Evolutionary conservation across 164 flowering plant genomes (phyloP), one percentile per base, ranked within the genome.

Genomic region (Magnolia kwangsiensis): DNA sequence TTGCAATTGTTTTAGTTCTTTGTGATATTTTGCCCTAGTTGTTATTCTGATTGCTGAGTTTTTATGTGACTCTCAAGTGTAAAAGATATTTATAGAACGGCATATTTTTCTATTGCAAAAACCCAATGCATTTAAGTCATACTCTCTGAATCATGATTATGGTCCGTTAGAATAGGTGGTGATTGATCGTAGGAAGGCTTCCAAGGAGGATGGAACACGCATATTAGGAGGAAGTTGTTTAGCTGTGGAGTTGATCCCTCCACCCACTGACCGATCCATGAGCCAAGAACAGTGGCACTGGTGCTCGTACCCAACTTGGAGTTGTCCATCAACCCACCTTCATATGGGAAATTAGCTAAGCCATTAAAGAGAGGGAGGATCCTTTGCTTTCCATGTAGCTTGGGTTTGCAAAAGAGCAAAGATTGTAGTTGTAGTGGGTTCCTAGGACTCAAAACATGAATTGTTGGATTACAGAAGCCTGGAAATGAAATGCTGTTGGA

Each of bases 161-260:
- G 11, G 67, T 21, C 8, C 23, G 67, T 64, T 64, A 0, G n/a
- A 24, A 8, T 72, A 84, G 86, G 72, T 82, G 86, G 84, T 82
- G 84, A 1, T 77, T 84, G 66, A 91, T 91, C 51, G 94, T 92
- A 0, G 93, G 91, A 31, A 88, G 94, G 84, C 81, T 90, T 29
- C 93, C 93, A 2, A 96, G 96, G 69, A 84, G 96, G 81, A 91
- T 92, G 97, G 97, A 92, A 92, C 82, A 92, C 97, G 1, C 97
- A 93, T 59, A 91, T 93, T 73, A 85, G 92, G 73, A 87, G 95
- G 50, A 92, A 92, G 85, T 87, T 92, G 1, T 50, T 91, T 79
- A 90, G 87, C 81, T 68, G 97, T 75, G 97, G 95, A 19, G 88
- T 92, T 55, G 95, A 92, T 78, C 95, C 97, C 4, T 77, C 87